These are phyloP conservation scores for Picea sitchensis DNA, from an alignment of 75 land plant genomes.

Conservation along the genomic window DNA sequence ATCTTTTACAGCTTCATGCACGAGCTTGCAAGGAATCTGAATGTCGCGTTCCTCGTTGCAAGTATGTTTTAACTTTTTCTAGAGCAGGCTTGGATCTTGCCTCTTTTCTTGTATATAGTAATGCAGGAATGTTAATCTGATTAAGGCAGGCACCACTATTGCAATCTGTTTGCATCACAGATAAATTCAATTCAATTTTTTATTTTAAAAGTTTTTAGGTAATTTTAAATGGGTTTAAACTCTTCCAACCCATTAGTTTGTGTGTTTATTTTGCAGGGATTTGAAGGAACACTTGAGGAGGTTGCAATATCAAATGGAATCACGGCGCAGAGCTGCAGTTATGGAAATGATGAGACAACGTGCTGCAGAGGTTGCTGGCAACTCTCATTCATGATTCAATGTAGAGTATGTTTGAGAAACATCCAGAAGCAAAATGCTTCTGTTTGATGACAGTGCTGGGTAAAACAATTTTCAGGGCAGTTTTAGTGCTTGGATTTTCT, in stretches of 20 bases:
- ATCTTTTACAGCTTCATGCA: conserved; percentile 88
- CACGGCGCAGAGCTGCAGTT: conserved; percentile 86
- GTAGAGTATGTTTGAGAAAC: background rate
- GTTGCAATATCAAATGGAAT: conserved; percentile 84
- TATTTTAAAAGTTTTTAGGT: too few relatives aligned
- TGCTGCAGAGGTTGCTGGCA: conserved; percentile 82
- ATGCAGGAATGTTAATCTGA: too few relatives aligned
- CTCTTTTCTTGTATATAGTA: too few relatives aligned
- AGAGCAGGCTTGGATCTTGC: background rate
- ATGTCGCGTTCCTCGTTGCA: conserved; percentile 96
- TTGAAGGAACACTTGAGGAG: conserved; percentile 82
- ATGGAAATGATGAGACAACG: conserved; percentile 97
- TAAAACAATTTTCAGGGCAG: too few relatives aligned
- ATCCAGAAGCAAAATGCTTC: too few relatives aligned
- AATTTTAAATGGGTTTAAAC: background rate
- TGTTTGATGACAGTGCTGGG: too few relatives aligned
- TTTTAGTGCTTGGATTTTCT: background rate
- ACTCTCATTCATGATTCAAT: conserved; percentile 9
- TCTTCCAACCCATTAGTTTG: background rate
- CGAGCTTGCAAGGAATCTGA: conserved; percentile 90
- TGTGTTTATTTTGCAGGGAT: conserved; percentile 43
- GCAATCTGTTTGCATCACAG: background rate
- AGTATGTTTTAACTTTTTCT: conserved; percentile 31
- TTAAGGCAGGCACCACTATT: background rate
- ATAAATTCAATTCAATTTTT: background rate